These are phyloP conservation scores for Leccinum laetum DNA, from an alignment of 1,284 basidiomycete species.

Conservation along the genomic window DNA sequence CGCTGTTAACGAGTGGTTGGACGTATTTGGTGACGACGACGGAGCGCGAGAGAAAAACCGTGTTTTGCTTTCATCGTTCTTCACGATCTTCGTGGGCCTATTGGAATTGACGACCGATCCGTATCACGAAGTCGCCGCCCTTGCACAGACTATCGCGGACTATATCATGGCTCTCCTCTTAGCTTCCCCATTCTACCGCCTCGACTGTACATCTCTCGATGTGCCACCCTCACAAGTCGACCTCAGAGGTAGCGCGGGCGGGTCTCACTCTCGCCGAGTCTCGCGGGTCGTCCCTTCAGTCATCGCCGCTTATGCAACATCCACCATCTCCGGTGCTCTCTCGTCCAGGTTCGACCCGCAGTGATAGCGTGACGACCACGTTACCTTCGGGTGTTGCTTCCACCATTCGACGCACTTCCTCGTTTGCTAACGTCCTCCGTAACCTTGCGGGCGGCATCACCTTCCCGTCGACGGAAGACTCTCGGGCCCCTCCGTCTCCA, in stretches of 20 bases:
- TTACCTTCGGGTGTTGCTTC: constrained; percentile 59
- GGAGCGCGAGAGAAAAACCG: constrained; percentile 75
- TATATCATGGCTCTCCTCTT: constrained; percentile 90
- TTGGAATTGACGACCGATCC: constrained; percentile 94
- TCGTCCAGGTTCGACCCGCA: constrained; percentile 48
- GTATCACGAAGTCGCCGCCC: constrained; percentile 88
- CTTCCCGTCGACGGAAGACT: constrained; percentile 60
- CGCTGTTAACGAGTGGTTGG: constrained; percentile 80
- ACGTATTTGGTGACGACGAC: constrained; percentile 63
- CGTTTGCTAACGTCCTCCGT: constrained; percentile 84
- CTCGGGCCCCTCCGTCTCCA: constrained; percentile 46
- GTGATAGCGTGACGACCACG: constrained; percentile 62
- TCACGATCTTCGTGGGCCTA: constrained; percentile 89
- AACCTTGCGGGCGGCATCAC: constrained; percentile 71
- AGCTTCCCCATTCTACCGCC: constrained; percentile 81
- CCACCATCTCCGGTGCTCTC: constrained; percentile 38
- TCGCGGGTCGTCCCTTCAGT: constrained; percentile 55
- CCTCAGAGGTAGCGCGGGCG: constrained; percentile 25
- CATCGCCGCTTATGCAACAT: constrained; percentile 36
- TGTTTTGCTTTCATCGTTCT: constrained; percentile 86
- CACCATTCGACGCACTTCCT: constrained; percentile 78
- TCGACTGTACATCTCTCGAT: constrained; percentile 66
- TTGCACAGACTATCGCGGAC: constrained; percentile 91
- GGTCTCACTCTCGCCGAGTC: constrained; percentile 34
- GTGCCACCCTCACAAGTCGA: constrained; percentile 42